phyloP scores from a whole-genome alignment of 2,329 filamentous ascomycete genomes.

The Ilyonectria destructans region DNA sequence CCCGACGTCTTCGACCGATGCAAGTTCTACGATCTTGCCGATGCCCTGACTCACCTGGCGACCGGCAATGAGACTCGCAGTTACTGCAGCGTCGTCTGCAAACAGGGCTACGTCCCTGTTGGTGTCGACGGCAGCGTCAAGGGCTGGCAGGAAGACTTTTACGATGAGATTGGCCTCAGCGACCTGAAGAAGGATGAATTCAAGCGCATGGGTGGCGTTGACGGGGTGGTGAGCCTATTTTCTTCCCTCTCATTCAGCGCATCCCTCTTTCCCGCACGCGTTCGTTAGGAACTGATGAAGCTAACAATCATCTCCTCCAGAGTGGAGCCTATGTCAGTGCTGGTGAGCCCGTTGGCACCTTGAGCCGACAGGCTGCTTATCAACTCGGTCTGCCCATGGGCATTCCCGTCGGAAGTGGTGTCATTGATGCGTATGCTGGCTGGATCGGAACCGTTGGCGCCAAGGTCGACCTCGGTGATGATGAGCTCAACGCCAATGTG shows the following conservation, averaged over 20 bases:
- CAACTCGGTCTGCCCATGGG: conserved; percentile 90
- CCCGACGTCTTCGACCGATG: conserved; percentile 90
- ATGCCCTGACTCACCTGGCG: conserved; percentile 94
- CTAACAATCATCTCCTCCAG: conserved; percentile 64
- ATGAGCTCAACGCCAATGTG: conserved; percentile 77
- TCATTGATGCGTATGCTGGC: conserved; percentile 98
- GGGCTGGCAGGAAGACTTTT: conserved; percentile 98
- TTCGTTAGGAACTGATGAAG: not conserved
- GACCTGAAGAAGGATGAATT: conserved; percentile 91
- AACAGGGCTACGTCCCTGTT: conserved; percentile 97
- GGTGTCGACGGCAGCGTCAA: conserved; percentile 97
- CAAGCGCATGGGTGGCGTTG: conserved; percentile 92
- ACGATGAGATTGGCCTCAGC: conserved; percentile 86
- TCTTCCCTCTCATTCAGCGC: conserved; percentile 34
- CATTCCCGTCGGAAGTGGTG: conserved; percentile 94
- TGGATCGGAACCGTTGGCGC: conserved; percentile 99
- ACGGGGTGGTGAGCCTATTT: conserved; percentile 85
- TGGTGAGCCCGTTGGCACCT: conserved; percentile 88
- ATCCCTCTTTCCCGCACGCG: conserved; percentile 9
- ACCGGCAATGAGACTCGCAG: conserved; percentile 93
- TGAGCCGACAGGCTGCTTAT: conserved; percentile 86
- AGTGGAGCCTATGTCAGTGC: conserved; percentile 94
- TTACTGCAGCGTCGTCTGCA: conserved; percentile 97
- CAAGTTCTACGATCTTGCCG: conserved; percentile 97
- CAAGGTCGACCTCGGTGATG: conserved; percentile 82